These are phyloP conservation scores for Candida rishiriensis DNA, from an alignment of 805 yeast genomes.

Conservation along the genomic window DNA sequence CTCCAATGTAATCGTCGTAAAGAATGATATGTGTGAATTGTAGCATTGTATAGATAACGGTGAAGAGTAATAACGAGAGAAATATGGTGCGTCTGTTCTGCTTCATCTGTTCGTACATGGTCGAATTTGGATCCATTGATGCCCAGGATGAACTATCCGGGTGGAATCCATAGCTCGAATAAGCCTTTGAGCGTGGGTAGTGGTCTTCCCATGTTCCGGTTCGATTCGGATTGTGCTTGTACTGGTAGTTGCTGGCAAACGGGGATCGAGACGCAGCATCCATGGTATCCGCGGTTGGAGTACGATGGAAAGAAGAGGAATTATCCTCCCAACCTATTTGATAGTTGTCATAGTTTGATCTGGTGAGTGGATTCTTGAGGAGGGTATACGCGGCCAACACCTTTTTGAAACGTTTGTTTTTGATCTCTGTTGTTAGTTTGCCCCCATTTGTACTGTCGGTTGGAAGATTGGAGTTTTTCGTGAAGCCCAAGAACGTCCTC, in stretches of 20 bases:
- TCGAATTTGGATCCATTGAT: conserved; percentile 20
- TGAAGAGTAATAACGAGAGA: conserved; percentile 22
- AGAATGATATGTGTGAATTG: conserved; percentile 28
- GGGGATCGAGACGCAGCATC: conserved; percentile 12
- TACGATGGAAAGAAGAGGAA: conserved; percentile 14
- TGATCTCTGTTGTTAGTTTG: conserved; percentile 17
- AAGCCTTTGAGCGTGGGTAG: conserved; percentile 12
- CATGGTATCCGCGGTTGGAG: conserved; percentile 21
- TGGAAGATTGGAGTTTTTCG: background rate
- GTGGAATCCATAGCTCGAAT: conserved; percentile 22
- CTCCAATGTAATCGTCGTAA: conserved; percentile 30
- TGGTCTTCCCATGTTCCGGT: conserved; percentile 31
- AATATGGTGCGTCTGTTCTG: conserved; percentile 27
- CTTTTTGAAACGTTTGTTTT: conserved; percentile 47
- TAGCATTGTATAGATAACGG: conserved; percentile 24
- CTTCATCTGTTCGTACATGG: conserved; percentile 23
- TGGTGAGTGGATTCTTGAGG: conserved; percentile 40
- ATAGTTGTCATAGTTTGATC: conserved; percentile 42
- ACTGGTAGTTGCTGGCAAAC: background rate
- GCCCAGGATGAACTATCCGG: conserved; percentile 24
- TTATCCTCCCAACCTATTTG: conserved; percentile 42
- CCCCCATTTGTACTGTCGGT: conserved; percentile 2
- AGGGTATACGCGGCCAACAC: conserved; percentile 57
- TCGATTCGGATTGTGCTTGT: conserved; percentile 3
- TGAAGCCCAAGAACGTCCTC: background rate